Evolutionary conservation across 257 asterid genomes (phyloP).

Genomic region (Lavandula angustifolia): DNA sequence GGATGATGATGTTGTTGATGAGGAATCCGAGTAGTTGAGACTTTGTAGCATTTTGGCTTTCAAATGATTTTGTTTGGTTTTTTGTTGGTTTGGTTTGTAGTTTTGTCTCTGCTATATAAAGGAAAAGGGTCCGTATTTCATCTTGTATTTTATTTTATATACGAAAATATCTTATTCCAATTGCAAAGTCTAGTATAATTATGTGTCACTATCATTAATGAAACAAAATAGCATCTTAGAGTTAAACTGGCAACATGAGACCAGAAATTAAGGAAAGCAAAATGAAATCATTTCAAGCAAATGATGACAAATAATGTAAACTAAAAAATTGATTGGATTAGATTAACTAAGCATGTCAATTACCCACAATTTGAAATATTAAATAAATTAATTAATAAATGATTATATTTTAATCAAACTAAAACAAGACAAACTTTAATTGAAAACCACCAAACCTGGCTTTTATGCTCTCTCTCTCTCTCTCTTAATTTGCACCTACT

Average conservation of each 20-base stretch:
- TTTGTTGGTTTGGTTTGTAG: not conserved
- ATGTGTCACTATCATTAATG: constrained; percentile 1
- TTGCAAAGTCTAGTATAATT: not conserved
- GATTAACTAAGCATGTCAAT: constrained; percentile 14
- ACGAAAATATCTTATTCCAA: too few species aligned
- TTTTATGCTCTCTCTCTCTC: too few species aligned
- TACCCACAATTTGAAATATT: constrained; percentile 14
- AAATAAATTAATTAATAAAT: too few species aligned
- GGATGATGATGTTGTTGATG: constrained; percentile 23
- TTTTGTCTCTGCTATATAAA: constrained; percentile 36
- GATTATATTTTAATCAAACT: too few species aligned
- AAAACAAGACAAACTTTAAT: constrained; percentile 5
- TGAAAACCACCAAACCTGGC: constrained; percentile 15
- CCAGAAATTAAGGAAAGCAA: constrained; percentile 40
- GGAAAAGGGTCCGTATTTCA: not conserved
- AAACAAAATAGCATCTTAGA: constrained; percentile 11
- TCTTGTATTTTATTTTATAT: too few species aligned
- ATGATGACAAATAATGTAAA: constrained; percentile 18
- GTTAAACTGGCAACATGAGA: constrained; percentile 28
- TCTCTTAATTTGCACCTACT: constrained; percentile 30
- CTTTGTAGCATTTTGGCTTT: constrained; percentile 45
- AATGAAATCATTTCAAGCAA: constrained; percentile 29
- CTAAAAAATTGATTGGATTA: not conserved
- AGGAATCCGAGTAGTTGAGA: constrained; percentile 38
- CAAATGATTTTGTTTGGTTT: constrained; percentile 2